Conservation (phyloP, 768 basidiomycete species). For the Xanthoconium stramineum region DNA sequence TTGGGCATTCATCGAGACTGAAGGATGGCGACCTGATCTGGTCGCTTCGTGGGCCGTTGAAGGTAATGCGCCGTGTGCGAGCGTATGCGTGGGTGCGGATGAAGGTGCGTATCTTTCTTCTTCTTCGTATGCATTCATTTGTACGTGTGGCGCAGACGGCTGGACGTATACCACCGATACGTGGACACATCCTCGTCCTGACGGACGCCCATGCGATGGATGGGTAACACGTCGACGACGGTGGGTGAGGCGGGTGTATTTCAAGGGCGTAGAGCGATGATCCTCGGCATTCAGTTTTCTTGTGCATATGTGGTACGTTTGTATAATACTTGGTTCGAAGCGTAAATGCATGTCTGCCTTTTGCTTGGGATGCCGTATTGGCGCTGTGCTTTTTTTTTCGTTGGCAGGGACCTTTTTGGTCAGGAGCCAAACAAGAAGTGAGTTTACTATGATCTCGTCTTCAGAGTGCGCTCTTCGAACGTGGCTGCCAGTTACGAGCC, state of each 20-base stretch:
- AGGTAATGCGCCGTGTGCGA: neutral
- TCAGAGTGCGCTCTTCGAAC: too few species aligned
- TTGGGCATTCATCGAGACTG: constrained; percentile 73
- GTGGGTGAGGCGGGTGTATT: constrained; percentile 68
- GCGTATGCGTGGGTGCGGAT: constrained; percentile 23
- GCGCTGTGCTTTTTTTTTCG: too few species aligned
- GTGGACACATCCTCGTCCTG: constrained; percentile 54
- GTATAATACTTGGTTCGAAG: neutral
- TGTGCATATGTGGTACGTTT: neutral
- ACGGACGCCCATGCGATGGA: constrained; percentile 41
- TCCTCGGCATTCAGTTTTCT: neutral
- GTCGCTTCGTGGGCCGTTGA: constrained; percentile 51
- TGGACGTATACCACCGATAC: constrained; percentile 82
- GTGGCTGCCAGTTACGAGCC: too few species aligned
- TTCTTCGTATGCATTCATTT: neutral
- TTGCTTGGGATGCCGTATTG: neutral
- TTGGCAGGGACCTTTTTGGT: too few species aligned
- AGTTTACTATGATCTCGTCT: too few species aligned
- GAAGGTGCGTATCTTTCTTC: constrained; percentile 14
- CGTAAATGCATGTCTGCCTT: neutral
- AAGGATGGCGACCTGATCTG: constrained; percentile 73
- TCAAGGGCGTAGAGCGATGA: constrained; percentile 4
- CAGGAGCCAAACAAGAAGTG: too few species aligned
- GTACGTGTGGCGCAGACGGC: constrained; percentile 36
- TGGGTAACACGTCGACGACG: constrained; percentile 61